Base-by-base conservation (phyloP, 768 basidiomycete genomes). In the Mycena filopes region DNA sequence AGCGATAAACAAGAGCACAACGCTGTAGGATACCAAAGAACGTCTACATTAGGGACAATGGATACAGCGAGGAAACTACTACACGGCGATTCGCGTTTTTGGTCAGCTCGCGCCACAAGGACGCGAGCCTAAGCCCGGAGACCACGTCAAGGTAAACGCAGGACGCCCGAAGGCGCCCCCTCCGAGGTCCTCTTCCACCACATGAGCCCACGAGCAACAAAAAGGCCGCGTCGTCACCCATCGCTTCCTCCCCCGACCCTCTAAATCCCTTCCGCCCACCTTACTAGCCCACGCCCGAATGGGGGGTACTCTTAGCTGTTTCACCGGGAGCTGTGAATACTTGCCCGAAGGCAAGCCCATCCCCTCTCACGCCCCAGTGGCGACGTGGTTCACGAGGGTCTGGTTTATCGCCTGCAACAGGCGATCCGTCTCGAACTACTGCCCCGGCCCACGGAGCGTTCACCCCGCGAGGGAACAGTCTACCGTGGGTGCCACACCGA, bases 201-300 rank as follows among this genome's bases (percentile, higher is more conserved):
- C 25, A 47, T 3, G 26, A 47, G 6, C n/a, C 13, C 26, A 5
- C 11, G 26, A 47, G 6, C 13, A 26, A 15, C 11, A 28, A 28
- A 47, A 47, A 5, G 12, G 15, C 46, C 46, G 13, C 46, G 2
- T 16, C 46, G 6, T 25, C 15, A 28, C 23, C 46, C 46, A 47
- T 26, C n/a, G n/a, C n/a, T n/a, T n/a, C n/a, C 46, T 15, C 28
- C 46, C 46, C 46, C 46, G 46, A 28, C 46, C 46, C 46, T 47
- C 46, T 47, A 36, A 10, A 36, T 36, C 46, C 46, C 46, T 47
- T 28, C 46, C 46, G 25, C 46, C 46, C 46, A 47, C 11, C 25
- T 26, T 47, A 47, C 46, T 28, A 13, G 46, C 25, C n/a, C 46
- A 25, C 26, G 25, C 13, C 46, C 16, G 46, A 12, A 21, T 8